Evolutionary conservation across 305 asterid genomes (phyloP), one percentile per base, ranked within the genome.

Genomic region (Plantago coronopus): DNA sequence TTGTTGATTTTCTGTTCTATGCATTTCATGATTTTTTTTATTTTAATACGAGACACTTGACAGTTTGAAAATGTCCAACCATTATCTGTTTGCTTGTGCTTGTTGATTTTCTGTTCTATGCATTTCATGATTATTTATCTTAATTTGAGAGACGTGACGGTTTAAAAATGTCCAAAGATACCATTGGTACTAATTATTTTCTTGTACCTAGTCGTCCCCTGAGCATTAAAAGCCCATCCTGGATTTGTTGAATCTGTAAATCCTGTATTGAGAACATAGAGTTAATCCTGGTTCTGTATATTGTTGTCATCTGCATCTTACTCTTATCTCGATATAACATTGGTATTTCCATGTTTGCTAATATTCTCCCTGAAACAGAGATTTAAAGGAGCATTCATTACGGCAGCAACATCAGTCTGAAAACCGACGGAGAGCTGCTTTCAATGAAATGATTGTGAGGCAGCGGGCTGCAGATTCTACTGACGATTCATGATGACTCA

Each of bases 341-440:
- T 20, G 20, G 15, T 22, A 12, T 3, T 20, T 49, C 31, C 20
- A 1, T 7, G 2, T 38, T 38, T 38, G 44, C 44, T 38, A 11
- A 38, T 38, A 38, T 38, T 38, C 44, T 38, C 1, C 58, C 34
- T 45, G 68, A 15, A 65, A 61, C 85, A 85, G 94, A 68, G 89
- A 85, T 70, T 73, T 82, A 76, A 76, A 69, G 65, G 87, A 72
- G 66, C 83, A 82, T 54, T 48, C 79, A 67, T 77, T 85, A 69
- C 71, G 89, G 85, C 60, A 71, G 61, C 85, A 80, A 54, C 89
- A 80, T 69, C 94, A 85, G 74, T 76, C 94, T 16, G 89, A 85
- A 63, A 78, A 87, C 38, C 70, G 94, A 45, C 64, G 94, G 72
- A 75, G 94, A 67, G 89, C 89, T 69, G 89, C 89, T 48, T 87